Evolutionary conservation across 2,329 filamentous ascomycete genomes (phyloP), one percentile per base, ranked within the genome.

Genomic region (Sarocladium brachiariae): DNA sequence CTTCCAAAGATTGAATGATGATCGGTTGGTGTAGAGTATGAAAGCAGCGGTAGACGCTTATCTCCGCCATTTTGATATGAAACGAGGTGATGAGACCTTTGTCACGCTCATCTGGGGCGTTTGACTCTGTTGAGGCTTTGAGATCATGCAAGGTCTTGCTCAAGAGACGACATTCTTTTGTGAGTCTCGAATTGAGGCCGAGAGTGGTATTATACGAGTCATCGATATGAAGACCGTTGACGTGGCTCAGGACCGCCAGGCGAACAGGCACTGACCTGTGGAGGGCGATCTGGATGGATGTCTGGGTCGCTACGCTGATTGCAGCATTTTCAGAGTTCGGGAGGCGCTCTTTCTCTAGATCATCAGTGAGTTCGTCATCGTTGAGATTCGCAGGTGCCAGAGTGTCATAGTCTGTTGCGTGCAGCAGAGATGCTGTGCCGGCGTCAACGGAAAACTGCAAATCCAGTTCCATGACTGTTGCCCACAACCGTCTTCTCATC

Each of bases 401-500:
- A 0, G 75, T 74, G 52, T 82, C 77, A 51, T 72, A 80, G 50
- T 78, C 72, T 8, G 69, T 58, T 0, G 60, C 49, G 0, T 70
- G 66, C 7, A 80, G 63, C 7, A 78, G 62, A 2, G 76, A 74
- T 2, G 72, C 70, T 1, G 74, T 73, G 1, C 78, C 77, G 0
- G 74, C 70, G 51, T 77, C 73, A 21, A 79, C 62, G 18, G 74
- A 70, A 2, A 70, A 65, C 56, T 79, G 74, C 11, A 81, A 51
- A n/a, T 73, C 72, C 2, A 81, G 60, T 57, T 82, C 78, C 4
- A 81, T 51, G 10, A 80, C 70, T 0, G 76, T 78, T 6, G 73
- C 71, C 80, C 79, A 83, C 1, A 83, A 58, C 2, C 79, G 68
- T 3, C 78, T 67, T 2, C 78, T 70, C 61, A 82, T 71, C 61